These are phyloP conservation scores for Friedmanniomyces endolithicus DNA, from an alignment of 495 filamentous ascomycete genomes.

Conservation along the genomic window DNA sequence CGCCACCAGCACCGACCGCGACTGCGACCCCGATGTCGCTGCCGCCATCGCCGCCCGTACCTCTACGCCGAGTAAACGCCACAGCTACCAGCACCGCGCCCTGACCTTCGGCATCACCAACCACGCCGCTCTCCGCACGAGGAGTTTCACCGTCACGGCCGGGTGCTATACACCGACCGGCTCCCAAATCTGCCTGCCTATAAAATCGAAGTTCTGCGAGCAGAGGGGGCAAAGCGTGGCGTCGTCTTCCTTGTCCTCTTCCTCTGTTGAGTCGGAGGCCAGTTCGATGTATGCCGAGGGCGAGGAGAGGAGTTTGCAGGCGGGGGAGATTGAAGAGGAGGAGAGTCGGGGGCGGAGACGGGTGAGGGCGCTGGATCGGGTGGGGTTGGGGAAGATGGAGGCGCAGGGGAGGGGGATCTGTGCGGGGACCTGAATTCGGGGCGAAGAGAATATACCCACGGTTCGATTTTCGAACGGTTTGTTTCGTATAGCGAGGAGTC, in stretches of 20 bases:
- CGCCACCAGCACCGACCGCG: not conserved
- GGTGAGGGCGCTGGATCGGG: not conserved
- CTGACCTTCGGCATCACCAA: not conserved
- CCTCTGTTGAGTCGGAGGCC: not conserved
- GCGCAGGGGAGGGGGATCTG: not conserved
- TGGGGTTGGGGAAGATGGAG: not conserved
- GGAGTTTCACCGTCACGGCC: constrained; percentile 5
- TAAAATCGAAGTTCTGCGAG: not conserved
- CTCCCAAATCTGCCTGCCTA: not conserved
- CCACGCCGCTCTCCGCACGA: not conserved
- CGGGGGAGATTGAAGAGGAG: constrained; percentile 13
- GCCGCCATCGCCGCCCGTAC: not conserved
- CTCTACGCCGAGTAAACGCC: not conserved
- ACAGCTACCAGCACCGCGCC: not conserved
- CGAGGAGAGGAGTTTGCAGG: constrained; percentile 2
- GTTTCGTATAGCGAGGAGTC: not conserved
- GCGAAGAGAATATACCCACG: not conserved
- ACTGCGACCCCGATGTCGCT: not conserved
- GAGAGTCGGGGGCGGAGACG: not conserved
- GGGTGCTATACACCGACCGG: not conserved
- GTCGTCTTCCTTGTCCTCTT: not conserved
- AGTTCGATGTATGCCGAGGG: constrained; percentile 11
- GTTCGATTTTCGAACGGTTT: too few relatives aligned
- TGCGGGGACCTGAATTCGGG: too few relatives aligned
- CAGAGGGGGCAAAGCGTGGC: not conserved